Conservation (phyloP, 805 yeast genomes). For the Isabelozyma rhagii region DNA sequence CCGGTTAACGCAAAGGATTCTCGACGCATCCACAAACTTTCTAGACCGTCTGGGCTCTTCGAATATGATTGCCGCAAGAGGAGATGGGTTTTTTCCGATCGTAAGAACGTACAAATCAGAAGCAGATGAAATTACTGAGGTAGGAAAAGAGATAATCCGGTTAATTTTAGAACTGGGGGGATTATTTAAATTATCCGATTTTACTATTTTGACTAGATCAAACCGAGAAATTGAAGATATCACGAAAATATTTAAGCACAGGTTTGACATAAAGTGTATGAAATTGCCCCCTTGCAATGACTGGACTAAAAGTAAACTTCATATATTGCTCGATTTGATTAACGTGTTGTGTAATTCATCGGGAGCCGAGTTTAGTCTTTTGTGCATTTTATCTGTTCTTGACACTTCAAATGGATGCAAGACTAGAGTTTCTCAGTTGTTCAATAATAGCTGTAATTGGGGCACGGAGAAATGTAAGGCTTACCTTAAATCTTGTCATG, state of each 20-base stretch:
- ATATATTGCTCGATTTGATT: conserved; percentile 48
- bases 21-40: conserved; percentile 21
- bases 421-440: conserved; percentile 23
- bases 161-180: conserved; percentile 42
- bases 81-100: conserved; percentile 20
- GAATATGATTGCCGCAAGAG: conserved; percentile 3
- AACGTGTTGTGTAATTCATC: conserved; percentile 35
- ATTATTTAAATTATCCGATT: conserved; percentile 41
- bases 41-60: not conserved
- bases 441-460: conserved; percentile 16
- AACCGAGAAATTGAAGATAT: conserved; percentile 47
- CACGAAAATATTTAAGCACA: conserved; percentile 28
- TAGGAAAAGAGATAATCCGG: conserved; percentile 43
- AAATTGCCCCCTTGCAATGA: conserved; percentile 46
- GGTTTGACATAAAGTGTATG: conserved; percentile 39
- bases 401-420: conserved; percentile 22
- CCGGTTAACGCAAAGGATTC: conserved; percentile 58
- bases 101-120: conserved; percentile 12
- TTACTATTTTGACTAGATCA: conserved; percentile 51
- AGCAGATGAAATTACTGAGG: conserved; percentile 40
- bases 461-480: not conserved
- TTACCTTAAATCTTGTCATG: not conserved
- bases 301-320: conserved; percentile 48
- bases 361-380: conserved; percentile 29
- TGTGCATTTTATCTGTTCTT: conserved; percentile 22